Evolutionary conservation across 2,329 filamentous ascomycete genomes (phyloP), one percentile per base, ranked within the genome.

Genomic region (Chalaropsis thielavioides): DNA sequence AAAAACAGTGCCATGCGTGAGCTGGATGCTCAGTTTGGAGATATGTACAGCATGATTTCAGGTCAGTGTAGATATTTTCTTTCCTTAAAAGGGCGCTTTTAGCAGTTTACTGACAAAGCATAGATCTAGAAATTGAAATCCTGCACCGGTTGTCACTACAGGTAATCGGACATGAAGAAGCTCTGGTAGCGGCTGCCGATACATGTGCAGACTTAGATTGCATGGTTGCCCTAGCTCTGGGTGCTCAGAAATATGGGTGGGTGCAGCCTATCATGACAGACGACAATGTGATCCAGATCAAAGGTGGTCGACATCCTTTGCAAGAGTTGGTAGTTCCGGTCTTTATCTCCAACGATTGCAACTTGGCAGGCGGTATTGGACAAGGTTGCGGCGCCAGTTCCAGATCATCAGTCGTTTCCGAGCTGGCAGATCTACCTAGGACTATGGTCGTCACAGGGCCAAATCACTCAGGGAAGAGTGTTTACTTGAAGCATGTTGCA

Each of bases 391-490:
- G 40, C 46, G 5, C 22, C 22, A 24, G 40, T 38, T 35, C 54
- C 27, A 38, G 24, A n/a, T 31, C 17, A 15, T 58, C 62, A 2
- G 8, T 44, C 6, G 56, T 41, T 43, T 51, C 41, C 8, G 41
- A 49, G 22, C 22, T 43, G 13, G 22, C 61, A 60, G 61, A 64
- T 5, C n/a, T 68, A 19, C 51, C 62, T 2, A 68, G 69, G 13
- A 90, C 90, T 75, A 73, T 96, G 13, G 77, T 96, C 5, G 75
- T 99, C 70, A 97, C 94, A 0, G 94, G 94, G 0, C 92, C 94
- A 3, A 99, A 99, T 70, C 95, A 94, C 73, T 97, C 94, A 0
- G 94, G 94, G 0, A 99, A 99, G 74, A 97, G 91, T 70, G 84
- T 97, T 0, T 97, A 96, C 74, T 80, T 97, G 72, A 99, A 95